These are phyloP conservation scores for Macadamia tetraphylla DNA, from an alignment of 164 flowering plant species.

Conservation along the genomic window DNA sequence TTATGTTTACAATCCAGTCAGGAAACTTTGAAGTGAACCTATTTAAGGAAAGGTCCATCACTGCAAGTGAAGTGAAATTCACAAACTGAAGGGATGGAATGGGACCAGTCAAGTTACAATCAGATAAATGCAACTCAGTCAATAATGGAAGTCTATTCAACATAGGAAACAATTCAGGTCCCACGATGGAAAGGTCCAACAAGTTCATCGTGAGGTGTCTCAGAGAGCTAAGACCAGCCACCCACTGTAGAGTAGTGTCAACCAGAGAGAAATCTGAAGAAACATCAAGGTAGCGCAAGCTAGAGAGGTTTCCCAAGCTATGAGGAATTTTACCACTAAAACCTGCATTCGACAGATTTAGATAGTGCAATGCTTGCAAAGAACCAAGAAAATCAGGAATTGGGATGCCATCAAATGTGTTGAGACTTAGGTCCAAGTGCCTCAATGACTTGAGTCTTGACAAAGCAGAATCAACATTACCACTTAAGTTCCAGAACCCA, in stretches of 20 bases:
- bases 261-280: constrained; percentile 9
- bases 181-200: constrained; percentile 20
- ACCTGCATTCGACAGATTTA: constrained; percentile 27
- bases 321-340: constrained; percentile 24
- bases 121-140: constrained; percentile 20
- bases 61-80: constrained; percentile 32
- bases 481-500: constrained; percentile 30
- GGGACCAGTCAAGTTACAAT: constrained; percentile 15
- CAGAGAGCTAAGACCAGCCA: constrained; percentile 17
- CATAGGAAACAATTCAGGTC: constrained; percentile 4
- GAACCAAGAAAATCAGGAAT: constrained; percentile 30
- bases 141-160: constrained; percentile 18
- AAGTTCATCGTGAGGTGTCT: constrained; percentile 18
- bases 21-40: constrained; percentile 22
- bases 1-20: constrained; percentile 22
- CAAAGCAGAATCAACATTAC: constrained; percentile 28
- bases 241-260: constrained; percentile 24
- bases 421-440: constrained; percentile 26
- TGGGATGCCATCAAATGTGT: constrained; percentile 19
- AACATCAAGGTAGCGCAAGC: constrained; percentile 22
- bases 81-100: constrained; percentile 10
- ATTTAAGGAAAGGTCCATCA: constrained; percentile 29
- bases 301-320: constrained; percentile 23
- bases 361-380: constrained; percentile 19
- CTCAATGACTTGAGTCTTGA: constrained; percentile 20